Conservation (phyloP, 2,329 filamentous ascomycete species). For the Stagonosporopsis vannaccii region DNA sequence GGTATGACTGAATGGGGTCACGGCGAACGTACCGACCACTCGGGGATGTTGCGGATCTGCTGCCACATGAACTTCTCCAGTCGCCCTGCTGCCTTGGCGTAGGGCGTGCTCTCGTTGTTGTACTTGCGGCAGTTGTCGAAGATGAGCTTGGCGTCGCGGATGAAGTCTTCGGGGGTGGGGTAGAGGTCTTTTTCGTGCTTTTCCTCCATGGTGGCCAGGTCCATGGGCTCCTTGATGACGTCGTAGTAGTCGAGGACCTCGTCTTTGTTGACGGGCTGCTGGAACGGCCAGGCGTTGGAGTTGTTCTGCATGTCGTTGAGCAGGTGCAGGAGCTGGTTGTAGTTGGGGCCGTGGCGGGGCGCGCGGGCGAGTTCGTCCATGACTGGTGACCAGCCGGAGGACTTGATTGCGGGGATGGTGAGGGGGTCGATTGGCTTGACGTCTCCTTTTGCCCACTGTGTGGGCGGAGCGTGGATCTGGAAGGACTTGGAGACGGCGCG, state of each 20-base stretch:
- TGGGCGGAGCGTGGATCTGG: constrained; percentile 82
- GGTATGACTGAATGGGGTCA: background rate
- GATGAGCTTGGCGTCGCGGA: constrained; percentile 84
- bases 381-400: constrained; percentile 92
- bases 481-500: constrained; percentile 89
- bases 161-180: constrained; percentile 88
- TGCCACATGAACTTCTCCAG: constrained; percentile 95
- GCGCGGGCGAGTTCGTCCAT: constrained; percentile 98
- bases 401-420: constrained; percentile 83
- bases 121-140: constrained; percentile 96
- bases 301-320: constrained; percentile 97
- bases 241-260: constrained; percentile 99
- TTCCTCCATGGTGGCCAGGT: constrained; percentile 91
- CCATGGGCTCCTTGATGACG: constrained; percentile 98
- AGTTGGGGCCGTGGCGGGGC: constrained; percentile 94
- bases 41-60: constrained; percentile 88
- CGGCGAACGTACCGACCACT: constrained; percentile 67
- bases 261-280: constrained; percentile 90
- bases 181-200: constrained; percentile 96
- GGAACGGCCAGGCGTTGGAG: constrained; percentile 91
- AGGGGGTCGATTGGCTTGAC: constrained; percentile 79
- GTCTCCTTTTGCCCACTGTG: constrained; percentile 78
- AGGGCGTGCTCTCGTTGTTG: constrained; percentile 94
- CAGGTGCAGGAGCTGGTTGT: constrained; percentile 89
- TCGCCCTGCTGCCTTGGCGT: constrained; percentile 93